Base-by-base conservation (phyloP, 441 rosid species). In the Syzygium malaccense region DNA sequence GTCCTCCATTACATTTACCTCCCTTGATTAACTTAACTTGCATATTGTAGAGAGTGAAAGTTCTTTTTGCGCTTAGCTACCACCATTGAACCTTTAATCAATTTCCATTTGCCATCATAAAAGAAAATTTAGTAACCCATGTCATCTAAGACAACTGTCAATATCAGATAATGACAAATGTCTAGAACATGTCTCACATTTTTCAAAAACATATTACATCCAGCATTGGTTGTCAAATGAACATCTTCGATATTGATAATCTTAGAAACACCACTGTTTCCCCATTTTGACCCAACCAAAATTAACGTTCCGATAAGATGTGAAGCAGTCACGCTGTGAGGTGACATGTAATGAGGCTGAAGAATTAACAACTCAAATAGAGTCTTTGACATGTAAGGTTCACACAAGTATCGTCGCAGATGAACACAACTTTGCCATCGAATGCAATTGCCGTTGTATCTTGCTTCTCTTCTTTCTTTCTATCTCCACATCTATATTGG, bases 361-460 rank as follows among this genome's bases (percentile, higher is more conserved):
- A 0, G 1, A 62, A 62, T 62, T 1, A n/a, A 62, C 32, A 1
- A n/a, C 19, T 62, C 33, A n/a, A 62, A 17, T 14, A 62, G 33
- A 62, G 0, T n/a, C 18, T n/a, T n/a, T n/a, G 19, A 62, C 4
- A 62, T 62, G 1, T 14, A n/a, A 62, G 71, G 71, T n/a, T 62
- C 2, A 62, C 33, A 62, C 19, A n/a, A n/a, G 4, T 2, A 62
- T n/a, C 0, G 0, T 62, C 2, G 2, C 2, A n/a, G 2, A 62
- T 62, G 71, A 62, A 4, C 10, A n/a, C 19, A n/a, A 62, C 19
- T n/a, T 62, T 5, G 0, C 9, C 33, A n/a, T 62, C 0, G 0
- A 0, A 62, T 62, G 3, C 3, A 14, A 62, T 0, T n/a, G 19
- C 10, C 4, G 0, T 14, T n/a, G 33, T n/a, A 3, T 13, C 8